Percentiles rank a stretch among this genome's conserved stretches.
Conservation (phyloP, 2,329 filamentous ascomycete genomes). For the Colletotrichum karsti region DNA sequence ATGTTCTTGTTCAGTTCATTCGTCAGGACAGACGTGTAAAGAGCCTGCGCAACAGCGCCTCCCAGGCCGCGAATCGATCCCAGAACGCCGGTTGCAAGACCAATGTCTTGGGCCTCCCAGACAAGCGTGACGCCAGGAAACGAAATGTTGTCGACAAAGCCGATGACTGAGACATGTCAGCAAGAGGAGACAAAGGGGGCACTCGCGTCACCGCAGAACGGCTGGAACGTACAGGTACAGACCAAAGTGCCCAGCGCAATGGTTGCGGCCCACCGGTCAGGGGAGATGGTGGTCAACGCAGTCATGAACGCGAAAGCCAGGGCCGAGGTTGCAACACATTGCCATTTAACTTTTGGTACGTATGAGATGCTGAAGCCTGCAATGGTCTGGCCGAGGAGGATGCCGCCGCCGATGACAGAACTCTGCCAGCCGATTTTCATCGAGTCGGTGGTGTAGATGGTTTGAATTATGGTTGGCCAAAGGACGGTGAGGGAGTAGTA, state of each 20-base stretch:
- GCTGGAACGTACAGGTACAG: slow-evolving; percentile 29
- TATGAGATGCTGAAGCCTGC: slow-evolving; percentile 45
- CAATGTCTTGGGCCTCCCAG: slow-evolving; percentile 55
- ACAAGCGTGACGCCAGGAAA: slow-evolving; percentile 53
- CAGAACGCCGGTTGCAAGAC: slow-evolving; percentile 52
- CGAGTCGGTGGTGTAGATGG: slow-evolving; percentile 47
- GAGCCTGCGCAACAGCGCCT: slow-evolving; percentile 45
- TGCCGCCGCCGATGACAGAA: slow-evolving; percentile 48
- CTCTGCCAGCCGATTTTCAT: slow-evolving; percentile 51
- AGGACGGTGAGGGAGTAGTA: slow-evolving; percentile 54
- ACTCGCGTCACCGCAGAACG: too few species aligned
- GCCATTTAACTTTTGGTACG: slow-evolving; percentile 44
- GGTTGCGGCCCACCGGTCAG: slow-evolving; percentile 37
- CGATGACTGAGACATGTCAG: slow-evolving; percentile 36
- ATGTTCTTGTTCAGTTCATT: slow-evolving; percentile 45
- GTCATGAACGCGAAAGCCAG: slow-evolving; percentile 43
- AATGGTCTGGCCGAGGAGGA: slow-evolving; percentile 49
- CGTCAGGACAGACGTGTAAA: slow-evolving; percentile 46
- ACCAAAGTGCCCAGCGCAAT: slow-evolving; percentile 44
- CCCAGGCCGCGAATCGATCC: slow-evolving; percentile 53
- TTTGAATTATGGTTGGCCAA: slow-evolving; percentile 52
- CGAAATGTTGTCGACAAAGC: slow-evolving; percentile 49
- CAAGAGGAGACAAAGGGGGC: background rate
- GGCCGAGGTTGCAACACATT: slow-evolving; percentile 40
- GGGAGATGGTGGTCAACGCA: slow-evolving; percentile 37